A percentile compares a stretch with the other conserved stretches of the same genome.
These are phyloP conservation scores for Metschnikowia baotianmanensis DNA, from an alignment of 805 yeast genomes.

Conservation along the genomic window DNA sequence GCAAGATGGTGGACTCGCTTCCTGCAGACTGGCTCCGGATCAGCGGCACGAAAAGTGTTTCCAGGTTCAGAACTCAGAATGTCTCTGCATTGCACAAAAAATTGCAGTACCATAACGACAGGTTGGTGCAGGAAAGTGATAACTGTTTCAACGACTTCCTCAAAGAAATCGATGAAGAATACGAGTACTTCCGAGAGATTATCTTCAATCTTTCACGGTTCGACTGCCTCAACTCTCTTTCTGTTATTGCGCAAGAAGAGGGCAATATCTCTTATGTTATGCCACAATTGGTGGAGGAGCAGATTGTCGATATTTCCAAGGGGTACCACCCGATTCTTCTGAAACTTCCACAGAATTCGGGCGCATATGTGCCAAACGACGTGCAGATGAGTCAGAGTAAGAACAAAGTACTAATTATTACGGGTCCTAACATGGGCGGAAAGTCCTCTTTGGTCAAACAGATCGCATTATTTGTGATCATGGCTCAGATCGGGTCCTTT, in stretches of 20 bases:
- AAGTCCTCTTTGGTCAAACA: conserved; percentile 76
- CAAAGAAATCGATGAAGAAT: conserved; percentile 29
- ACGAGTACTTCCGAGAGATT: conserved; percentile 25
- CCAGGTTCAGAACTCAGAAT: conserved; percentile 70
- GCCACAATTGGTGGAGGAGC: conserved; percentile 38
- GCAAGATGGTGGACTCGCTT: conserved; percentile 49
- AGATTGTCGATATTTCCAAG: conserved; percentile 46
- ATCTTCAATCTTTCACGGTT: conserved; percentile 15
- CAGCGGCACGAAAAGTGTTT: conserved; percentile 63
- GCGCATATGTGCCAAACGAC: conserved; percentile 64
- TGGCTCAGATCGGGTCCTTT: conserved; percentile 77
- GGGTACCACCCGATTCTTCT: conserved; percentile 72
- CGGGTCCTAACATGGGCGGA: conserved; percentile 92
- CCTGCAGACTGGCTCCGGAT: conserved; percentile 80
- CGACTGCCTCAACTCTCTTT: conserved; percentile 19
- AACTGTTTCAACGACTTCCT: conserved; percentile 45
- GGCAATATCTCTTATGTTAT: conserved; percentile 3
- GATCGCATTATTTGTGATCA: conserved; percentile 63
- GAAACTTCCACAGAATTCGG: conserved; percentile 32
- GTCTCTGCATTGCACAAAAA: conserved; percentile 49
- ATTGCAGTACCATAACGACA: conserved; percentile 60
- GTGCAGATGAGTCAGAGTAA: conserved; percentile 45
- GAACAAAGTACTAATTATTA: conserved; percentile 58
- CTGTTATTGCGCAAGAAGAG: conserved; percentile 7
- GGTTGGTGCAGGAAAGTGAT: conserved; percentile 46